Base-by-base conservation (phyloP, 2,329 filamentous ascomycete species). In the Pseudopyrenochaeta lycopersici region DNA sequence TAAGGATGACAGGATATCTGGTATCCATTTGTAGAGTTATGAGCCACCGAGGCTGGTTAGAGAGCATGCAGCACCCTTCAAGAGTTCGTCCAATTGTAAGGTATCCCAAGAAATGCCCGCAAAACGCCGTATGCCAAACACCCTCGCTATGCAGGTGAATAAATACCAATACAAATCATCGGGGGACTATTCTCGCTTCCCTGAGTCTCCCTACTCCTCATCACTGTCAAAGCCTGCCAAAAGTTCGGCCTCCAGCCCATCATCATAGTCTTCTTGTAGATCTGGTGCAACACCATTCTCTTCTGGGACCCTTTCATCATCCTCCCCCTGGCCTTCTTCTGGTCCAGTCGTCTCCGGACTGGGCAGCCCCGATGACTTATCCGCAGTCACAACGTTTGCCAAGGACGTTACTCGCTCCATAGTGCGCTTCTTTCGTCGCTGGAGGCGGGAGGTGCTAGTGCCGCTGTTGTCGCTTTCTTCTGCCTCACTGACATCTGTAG, bases 191-290 rank as follows among this genome's bases (percentile, higher is more conserved):
- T 5, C 17, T n/a, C 7, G 20, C 52, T 41, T 55, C 18, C 40
- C n/a, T 29, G 15, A 44, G 3, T 14, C 35, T 42, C 58, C 58
- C 18, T 65, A 60, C 29, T 58, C 63, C n/a, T 60, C 62, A 23
- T 64, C 64, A 30, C 62, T 67, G 23, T 65, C 62, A 23, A 68
- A 66, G 6, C 63, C 67, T 14, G 76, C 76, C 78, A 67, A 81
- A 82, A 64, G 70, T 76, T 77, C 76, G 2, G 72, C 76, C 23
- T 75, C 71, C 11, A 71, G 58, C 9, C 55, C 72, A n/a, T 85
- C 83, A 71, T 88, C 88, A 44, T 88, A 73, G 63, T 88, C 71
- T 10, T 63, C 63, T 20, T 71, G 81, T 48, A 84, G 83, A 27
- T 75, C 76, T 2, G 70, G 54, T 52, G 56, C 62, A 60, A 62